Base-by-base conservation (phyloP, 352 stramenopile genomes). In the Phytophthora uliginosa region DNA sequence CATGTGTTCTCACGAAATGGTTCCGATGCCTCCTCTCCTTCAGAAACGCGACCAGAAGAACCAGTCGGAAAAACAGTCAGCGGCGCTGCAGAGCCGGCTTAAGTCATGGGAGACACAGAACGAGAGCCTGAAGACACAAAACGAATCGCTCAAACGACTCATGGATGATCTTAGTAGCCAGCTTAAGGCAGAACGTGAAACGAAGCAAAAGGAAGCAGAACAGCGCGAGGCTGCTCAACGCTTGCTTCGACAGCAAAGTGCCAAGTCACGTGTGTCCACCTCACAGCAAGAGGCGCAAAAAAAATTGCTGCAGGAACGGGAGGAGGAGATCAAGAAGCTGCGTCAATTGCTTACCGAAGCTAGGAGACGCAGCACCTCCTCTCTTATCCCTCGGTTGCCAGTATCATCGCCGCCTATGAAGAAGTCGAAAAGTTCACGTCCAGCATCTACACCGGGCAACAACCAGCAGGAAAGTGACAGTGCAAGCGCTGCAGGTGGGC, bases 31-130 rank as follows among this genome's bases (percentile, higher is more conserved):
- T 79, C 75, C 72, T 78, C 64, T 77, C 45, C 69, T 70, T 52
- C 69, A 95, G 78, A 98, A 98, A 91, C 87, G 90, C 59, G 95
- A 98, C 55, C 94, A 98, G 69, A 93, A 94, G 76, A 90, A 91
- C 59, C 89, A 98, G 59, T 95, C 96, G 71, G 94, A 98, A 65
- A 96, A 97, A 69, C 79, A 97, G 15, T 83, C 86, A 22, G 85
- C 86, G 33, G 69, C 90, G 34, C 82, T 96, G 50, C 78, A 93
- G 74, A 90, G 79, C 63, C 89, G 94, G 64, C 81, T 93, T 66
- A 97, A 95, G 64, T 80, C 85, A 2, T 87, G 94, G 26, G 92
- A 97, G 59, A 81, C 80, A 4, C 85, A 96, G 60, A 82, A 82
- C n/a, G 73, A 73, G 9, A 90, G 75, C 48, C 66, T 91, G 40